Evolutionary conservation across 768 basidiomycete genomes (phyloP), one percentile per base, ranked within the genome.

Genomic region (Amanita phalloides): DNA sequence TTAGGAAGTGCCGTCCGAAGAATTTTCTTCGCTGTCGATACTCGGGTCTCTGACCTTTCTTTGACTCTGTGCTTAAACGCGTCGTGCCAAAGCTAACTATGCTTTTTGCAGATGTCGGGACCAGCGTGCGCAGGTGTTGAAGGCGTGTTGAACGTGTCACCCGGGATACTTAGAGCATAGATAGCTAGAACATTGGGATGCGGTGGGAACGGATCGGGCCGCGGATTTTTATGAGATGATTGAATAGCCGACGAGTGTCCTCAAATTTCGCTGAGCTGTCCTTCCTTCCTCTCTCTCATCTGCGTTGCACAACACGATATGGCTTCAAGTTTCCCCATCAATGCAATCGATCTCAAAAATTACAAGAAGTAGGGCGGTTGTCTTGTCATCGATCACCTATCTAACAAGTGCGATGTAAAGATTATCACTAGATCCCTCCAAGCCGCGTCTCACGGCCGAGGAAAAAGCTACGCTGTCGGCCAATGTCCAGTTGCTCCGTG

Each of bases 401-500:
- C 45, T 43, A 48, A 54, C 57, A 53, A 17, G 33, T 13, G 33
- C 11, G 51, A 28, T 52, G 26, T 45, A 47, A 45, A 89, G 86
- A 67, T 68, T 92, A 55, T 70, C 72, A 43, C 81, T 93, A 51
- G 88, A 92, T 68, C 82, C 87, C 4, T 67, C 72, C 36, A 79
- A 82, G 48, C 71, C 80, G 11, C 70, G 73, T 60, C 73, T 92
- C 43, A 74, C 81, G 0, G 61, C 63, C n/a, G 80, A 84, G 51
- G 76, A 93, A 62, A 81, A 73, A 59, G 58, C 71, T 3, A 68
- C 66, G 14, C 69, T 93, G 57, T 64, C 72, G 57, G 66, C 72
- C 49, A 93, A 93, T 66, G 86, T 91, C 59, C 79, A 84, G 62
- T 73, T 92, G 26, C 71, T 90, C 55, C 83, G 90, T 48, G 90